phyloP scores from a whole-genome alignment of 2,329 filamentous ascomycete species.

The Monilinia fructicola region DNA sequence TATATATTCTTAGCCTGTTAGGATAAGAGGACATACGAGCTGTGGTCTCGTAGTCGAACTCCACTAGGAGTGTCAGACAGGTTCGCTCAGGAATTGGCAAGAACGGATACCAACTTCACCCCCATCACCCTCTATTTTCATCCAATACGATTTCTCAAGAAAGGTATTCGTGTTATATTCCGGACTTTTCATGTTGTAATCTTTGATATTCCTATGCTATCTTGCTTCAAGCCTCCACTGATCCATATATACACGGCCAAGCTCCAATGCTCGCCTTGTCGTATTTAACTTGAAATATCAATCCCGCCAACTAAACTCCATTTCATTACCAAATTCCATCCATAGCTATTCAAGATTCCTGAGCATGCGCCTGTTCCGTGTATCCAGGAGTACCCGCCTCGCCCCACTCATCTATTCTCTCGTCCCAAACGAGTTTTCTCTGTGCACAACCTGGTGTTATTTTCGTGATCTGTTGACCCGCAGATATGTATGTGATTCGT shows the following conservation, averaged over 20 bases:
- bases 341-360: slow-evolving; percentile 9
- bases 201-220: background rate
- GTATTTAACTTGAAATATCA: slow-evolving; percentile 7
- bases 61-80: background rate
- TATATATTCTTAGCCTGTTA: background rate
- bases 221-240: background rate
- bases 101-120: background rate
- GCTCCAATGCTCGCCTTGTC: background rate
- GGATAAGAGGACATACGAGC: background rate
- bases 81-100: background rate
- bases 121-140: background rate
- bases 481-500: background rate
- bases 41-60: background rate
- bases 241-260: slow-evolving; percentile 8
- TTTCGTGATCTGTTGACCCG: background rate
- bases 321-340: slow-evolving; percentile 10
- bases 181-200: background rate
- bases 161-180: background rate
- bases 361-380: slow-evolving; percentile 13
- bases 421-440: background rate
- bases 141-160: background rate
- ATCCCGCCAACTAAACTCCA: slow-evolving; percentile 11
- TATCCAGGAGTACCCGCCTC: slow-evolving; percentile 17
- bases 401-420: background rate
- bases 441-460: background rate